phyloP scores from a whole-genome alignment of 495 filamentous ascomycete species.

The Hypoxylon rickii region DNA sequence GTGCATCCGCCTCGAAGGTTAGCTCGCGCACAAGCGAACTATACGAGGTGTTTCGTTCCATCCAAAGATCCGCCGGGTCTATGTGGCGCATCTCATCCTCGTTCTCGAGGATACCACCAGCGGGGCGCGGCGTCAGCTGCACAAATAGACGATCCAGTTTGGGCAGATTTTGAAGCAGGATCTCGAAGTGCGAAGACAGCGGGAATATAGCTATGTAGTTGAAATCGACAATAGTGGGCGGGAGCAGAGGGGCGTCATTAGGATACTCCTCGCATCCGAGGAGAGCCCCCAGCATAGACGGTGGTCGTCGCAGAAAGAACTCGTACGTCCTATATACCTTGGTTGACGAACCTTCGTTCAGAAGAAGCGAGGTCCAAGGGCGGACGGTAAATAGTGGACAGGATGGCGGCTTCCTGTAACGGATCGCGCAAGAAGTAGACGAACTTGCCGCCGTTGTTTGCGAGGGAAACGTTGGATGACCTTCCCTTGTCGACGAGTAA shows the following conservation, averaged over 20 bases:
- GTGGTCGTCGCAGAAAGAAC: constrained; percentile 44
- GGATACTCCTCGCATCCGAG: constrained; percentile 42
- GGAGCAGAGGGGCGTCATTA: constrained; percentile 39
- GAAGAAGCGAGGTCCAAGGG: constrained; percentile 47
- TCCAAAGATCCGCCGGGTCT: constrained; percentile 48
- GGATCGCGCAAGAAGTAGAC: constrained; percentile 1
- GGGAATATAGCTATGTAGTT: constrained; percentile 56
- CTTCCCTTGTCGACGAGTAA: constrained; percentile 1
- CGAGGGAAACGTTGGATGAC: background rate
- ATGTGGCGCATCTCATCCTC: constrained; percentile 43
- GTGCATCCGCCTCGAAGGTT: constrained; percentile 1
- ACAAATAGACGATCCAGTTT: constrained; percentile 48
- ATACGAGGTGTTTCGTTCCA: constrained; percentile 52
- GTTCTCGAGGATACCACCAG: constrained; percentile 42
- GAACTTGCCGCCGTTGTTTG: background rate
- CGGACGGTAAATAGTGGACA: constrained; percentile 44
- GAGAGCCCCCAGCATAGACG: constrained; percentile 45
- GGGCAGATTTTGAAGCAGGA: constrained; percentile 42
- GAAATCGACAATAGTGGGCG: constrained; percentile 44
- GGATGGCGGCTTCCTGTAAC: constrained; percentile 17
- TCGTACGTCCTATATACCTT: constrained; percentile 45
- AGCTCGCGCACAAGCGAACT: constrained; percentile 45
- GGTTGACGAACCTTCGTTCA: constrained; percentile 50
- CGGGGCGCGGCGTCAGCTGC: constrained; percentile 47
- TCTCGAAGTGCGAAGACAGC: constrained; percentile 42